Evolutionary conservation across 306 rosid species (phyloP).

Genomic region (Abrus pulchellus): DNA sequence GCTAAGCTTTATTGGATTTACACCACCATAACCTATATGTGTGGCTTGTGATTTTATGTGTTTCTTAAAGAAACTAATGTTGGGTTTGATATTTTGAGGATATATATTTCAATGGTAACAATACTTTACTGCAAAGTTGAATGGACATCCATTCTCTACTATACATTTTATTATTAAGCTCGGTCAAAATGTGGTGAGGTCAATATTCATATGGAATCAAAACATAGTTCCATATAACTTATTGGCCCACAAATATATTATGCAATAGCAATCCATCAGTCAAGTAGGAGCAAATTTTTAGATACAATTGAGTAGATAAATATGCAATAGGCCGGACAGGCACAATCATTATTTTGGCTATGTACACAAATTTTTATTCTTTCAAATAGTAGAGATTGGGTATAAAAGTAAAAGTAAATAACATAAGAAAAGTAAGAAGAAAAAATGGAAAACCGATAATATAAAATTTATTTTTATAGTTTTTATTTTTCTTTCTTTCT

Average conservation of each 20-base stretch:
- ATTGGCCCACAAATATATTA: conserved; percentile 35
- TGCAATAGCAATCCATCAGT: neutral
- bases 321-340: conserved; percentile 9
- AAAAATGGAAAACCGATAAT: too few relatives aligned
- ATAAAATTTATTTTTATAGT: too few relatives aligned
- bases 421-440: too few relatives aligned
- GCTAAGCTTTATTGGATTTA: conserved; percentile 34
- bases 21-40: neutral
- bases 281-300: conserved; percentile 25
- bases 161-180: neutral
- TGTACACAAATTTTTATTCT: neutral
- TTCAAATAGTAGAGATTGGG: neutral
- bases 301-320: neutral
- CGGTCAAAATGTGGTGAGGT: conserved; percentile 28
- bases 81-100: neutral
- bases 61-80: conserved; percentile 10
- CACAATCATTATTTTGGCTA: neutral
- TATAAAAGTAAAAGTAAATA: neutral
- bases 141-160: neutral
- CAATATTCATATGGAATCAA: conserved; percentile 37
- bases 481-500: too few relatives aligned
- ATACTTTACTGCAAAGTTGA: neutral
- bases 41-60: conserved; percentile 16
- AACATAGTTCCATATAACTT: conserved; percentile 3
- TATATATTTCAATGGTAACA: neutral